phyloP scores from a whole-genome alignment of 495 filamentous ascomycete species.

The Thermochaetoides thermophila region DNA sequence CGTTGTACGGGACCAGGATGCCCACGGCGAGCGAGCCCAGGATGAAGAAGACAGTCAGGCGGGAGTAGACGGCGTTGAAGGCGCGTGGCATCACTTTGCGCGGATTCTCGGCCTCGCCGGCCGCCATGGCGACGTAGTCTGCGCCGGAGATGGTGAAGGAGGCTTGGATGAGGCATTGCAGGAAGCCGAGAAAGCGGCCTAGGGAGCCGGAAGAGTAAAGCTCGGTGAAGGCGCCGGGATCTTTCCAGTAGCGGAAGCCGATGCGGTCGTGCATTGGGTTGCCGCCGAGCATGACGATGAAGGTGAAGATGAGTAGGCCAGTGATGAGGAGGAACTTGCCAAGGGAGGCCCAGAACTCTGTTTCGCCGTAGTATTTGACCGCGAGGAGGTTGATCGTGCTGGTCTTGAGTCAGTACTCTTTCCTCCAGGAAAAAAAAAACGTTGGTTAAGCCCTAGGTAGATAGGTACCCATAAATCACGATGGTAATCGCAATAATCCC shows the following conservation, averaged over 20 bases:
- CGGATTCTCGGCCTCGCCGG: slow-evolving; percentile 61
- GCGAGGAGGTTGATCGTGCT: slow-evolving; percentile 45
- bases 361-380: slow-evolving; percentile 47
- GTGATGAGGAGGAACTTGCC: slow-evolving; percentile 57
- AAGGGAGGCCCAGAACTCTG: slow-evolving; percentile 46
- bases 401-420: too few species aligned
- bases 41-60: slow-evolving; percentile 62
- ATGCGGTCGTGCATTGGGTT: slow-evolving; percentile 54
- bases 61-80: slow-evolving; percentile 64
- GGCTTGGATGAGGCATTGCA: slow-evolving; percentile 58
- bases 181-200: slow-evolving; percentile 58
- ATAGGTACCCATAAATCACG: slow-evolving; percentile 45
- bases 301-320: slow-evolving; percentile 52
- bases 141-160: slow-evolving; percentile 71
- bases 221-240: slow-evolving; percentile 56
- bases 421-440: too few species aligned
- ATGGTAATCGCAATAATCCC: slow-evolving; percentile 49
- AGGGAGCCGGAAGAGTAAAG: slow-evolving; percentile 41
- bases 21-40: slow-evolving; percentile 56
- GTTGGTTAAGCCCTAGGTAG: too few species aligned
- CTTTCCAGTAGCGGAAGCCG: slow-evolving; percentile 62
- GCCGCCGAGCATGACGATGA: slow-evolving; percentile 61
- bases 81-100: slow-evolving; percentile 50
- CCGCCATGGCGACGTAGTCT: slow-evolving; percentile 64
- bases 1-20: slow-evolving; percentile 47